phyloP scores from a whole-genome alignment of 2,329 filamentous ascomycete species.

The Claviceps paspali region DNA sequence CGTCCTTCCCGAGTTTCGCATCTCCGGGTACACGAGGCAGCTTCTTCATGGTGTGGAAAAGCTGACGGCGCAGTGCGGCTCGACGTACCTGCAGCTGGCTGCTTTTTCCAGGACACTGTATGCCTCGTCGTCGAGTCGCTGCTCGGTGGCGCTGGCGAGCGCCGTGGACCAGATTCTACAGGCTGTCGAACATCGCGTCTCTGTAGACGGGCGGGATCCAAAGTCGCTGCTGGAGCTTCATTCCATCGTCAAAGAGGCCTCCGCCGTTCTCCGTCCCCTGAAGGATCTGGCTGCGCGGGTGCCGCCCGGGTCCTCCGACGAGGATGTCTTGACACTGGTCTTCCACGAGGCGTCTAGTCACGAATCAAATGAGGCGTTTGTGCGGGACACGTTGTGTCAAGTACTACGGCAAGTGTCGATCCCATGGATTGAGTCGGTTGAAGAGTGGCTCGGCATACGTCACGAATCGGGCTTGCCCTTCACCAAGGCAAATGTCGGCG shows the following conservation, averaged over 20 bases:
- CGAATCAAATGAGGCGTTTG: slow-evolving; percentile 45
- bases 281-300: slow-evolving; percentile 33
- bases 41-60: slow-evolving; percentile 30
- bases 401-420: slow-evolving; percentile 46
- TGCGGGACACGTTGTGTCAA: slow-evolving; percentile 51
- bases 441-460: slow-evolving; percentile 61
- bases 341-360: slow-evolving; percentile 47
- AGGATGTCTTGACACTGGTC: slow-evolving; percentile 44
- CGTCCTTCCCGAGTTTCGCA: slow-evolving; percentile 28
- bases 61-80: slow-evolving; percentile 32
- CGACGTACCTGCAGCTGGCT: slow-evolving; percentile 29
- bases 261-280: slow-evolving; percentile 35
- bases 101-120: slow-evolving; percentile 33
- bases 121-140: slow-evolving; percentile 26
- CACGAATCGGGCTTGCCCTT: slow-evolving; percentile 40
- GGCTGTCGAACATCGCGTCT: slow-evolving; percentile 33
- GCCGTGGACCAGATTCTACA: slow-evolving; percentile 32
- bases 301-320: slow-evolving; percentile 33
- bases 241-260: slow-evolving; percentile 29
- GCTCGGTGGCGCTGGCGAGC: slow-evolving; percentile 36
- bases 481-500: slow-evolving; percentile 28
- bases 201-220: slow-evolving; percentile 23
- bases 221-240: slow-evolving; percentile 39
- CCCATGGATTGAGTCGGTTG: slow-evolving; percentile 52
- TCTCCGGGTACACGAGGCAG: slow-evolving; percentile 40